Evolutionary conservation across 495 filamentous ascomycete genomes (phyloP).

Genomic region (Monascus purpureus): DNA sequence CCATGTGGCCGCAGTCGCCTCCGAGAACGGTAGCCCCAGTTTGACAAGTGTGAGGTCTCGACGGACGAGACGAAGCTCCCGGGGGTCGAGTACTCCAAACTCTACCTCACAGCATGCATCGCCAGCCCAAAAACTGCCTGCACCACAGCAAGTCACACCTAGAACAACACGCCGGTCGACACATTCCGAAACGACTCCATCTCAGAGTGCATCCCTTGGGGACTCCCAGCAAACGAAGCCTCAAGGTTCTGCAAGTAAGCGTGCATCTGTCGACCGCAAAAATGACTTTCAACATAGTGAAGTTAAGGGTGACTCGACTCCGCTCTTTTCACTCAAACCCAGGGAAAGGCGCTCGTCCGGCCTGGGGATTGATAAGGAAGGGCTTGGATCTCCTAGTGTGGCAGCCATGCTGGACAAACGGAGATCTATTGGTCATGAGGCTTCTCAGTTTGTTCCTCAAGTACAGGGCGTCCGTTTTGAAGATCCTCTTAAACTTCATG

Average conservation of each 20-base stretch:
- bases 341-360: constrained; percentile 53
- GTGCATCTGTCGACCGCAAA: constrained; percentile 19
- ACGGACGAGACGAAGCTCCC: constrained; percentile 37
- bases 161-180: constrained; percentile 32
- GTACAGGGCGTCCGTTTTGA: constrained; percentile 45
- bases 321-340: constrained; percentile 51
- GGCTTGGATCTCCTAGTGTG: constrained; percentile 67
- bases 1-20: constrained; percentile 31
- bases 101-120: constrained; percentile 19
- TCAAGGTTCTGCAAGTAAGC: constrained; percentile 23
- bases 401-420: constrained; percentile 60
- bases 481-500: constrained; percentile 50
- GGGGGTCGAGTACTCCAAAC: constrained; percentile 30
- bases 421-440: constrained; percentile 53
- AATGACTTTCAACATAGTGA: constrained; percentile 47
- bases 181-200: constrained; percentile 33
- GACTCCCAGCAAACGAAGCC: constrained; percentile 37
- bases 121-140: constrained; percentile 32
- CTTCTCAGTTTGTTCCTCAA: constrained; percentile 46
- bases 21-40: constrained; percentile 47
- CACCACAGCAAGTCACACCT: constrained; percentile 39
- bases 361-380: constrained; percentile 57
- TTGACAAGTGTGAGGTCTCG: constrained; percentile 39
- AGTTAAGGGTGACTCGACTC: constrained; percentile 42
- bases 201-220: constrained; percentile 38